Evolutionary conservation across 2,329 filamentous ascomycete species (phyloP).

Genomic region (Hysterium pulicare): DNA sequence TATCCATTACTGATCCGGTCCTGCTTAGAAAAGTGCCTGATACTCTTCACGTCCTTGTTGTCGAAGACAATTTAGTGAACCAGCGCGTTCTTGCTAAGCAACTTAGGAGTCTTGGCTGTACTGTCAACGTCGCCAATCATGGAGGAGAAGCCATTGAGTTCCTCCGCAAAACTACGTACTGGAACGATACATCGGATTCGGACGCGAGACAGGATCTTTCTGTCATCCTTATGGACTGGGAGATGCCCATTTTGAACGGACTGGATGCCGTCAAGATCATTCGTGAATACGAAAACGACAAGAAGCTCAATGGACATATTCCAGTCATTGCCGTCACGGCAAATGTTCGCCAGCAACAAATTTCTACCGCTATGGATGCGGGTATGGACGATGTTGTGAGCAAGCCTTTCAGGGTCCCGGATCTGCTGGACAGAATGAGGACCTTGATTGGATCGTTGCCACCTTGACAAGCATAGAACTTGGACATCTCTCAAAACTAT

Average conservation of each 20-base stretch:
- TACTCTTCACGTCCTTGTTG: constrained; percentile 26
- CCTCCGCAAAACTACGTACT: constrained; percentile 23
- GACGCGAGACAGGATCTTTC: constrained; percentile 6
- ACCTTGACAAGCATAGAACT: too few species aligned
- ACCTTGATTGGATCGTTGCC: not conserved
- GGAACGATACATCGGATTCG: constrained; percentile 12
- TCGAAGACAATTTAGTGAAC: constrained; percentile 42
- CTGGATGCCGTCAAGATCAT: constrained; percentile 25
- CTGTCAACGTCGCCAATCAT: constrained; percentile 37
- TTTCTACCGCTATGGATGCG: constrained; percentile 22
- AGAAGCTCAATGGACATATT: constrained; percentile 17
- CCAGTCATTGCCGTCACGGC: constrained; percentile 35
- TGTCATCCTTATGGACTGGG: constrained; percentile 33
- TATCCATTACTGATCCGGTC: not conserved
- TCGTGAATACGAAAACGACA: constrained; percentile 19
- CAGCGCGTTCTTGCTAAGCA: constrained; percentile 41
- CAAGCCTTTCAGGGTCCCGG: constrained; percentile 61
- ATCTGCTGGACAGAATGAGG: constrained; percentile 20
- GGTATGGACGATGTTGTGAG: constrained; percentile 60
- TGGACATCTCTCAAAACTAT: too few species aligned
- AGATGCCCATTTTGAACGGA: constrained; percentile 35
- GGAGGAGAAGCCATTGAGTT: constrained; percentile 37
- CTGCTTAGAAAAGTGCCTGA: not conserved
- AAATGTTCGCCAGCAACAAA: constrained; percentile 32
- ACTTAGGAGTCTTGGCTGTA: constrained; percentile 34